These are phyloP conservation scores for Gynandropsis gynandra DNA, from an alignment of 345 rosid species.

Conservation along the genomic window DNA sequence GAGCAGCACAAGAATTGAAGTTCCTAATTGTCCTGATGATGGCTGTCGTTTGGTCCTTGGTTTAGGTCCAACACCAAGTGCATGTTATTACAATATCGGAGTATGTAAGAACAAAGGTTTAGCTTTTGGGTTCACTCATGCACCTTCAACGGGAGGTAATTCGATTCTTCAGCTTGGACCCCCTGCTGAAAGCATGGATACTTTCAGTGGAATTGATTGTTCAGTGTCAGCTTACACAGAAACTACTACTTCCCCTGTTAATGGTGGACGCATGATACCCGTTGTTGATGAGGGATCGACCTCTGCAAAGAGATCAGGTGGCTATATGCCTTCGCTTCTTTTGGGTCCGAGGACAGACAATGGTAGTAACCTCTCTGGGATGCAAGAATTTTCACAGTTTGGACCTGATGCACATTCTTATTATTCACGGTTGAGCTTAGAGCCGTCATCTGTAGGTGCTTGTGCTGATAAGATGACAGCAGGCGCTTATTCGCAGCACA, in stretches of 20 bases:
- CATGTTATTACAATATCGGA: conserved; percentile 33
- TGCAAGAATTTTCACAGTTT: conserved; percentile 38
- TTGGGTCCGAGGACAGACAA: conserved; percentile 50
- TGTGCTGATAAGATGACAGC: conserved; percentile 51
- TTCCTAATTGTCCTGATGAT: conserved; percentile 49
- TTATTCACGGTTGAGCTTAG: conserved; percentile 38
- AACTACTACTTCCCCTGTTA: conserved; percentile 19
- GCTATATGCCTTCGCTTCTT: conserved; percentile 81
- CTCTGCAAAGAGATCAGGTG: conserved; percentile 86
- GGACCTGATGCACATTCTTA: conserved; percentile 32
- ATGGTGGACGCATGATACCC: conserved; percentile 37
- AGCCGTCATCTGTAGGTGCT: conserved; percentile 43
- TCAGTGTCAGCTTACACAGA: conserved; percentile 41
- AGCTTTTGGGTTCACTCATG: conserved; percentile 27
- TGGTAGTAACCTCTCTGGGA: conserved; percentile 29
- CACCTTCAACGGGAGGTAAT: conserved; percentile 39
- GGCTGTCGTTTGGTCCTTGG: conserved; percentile 87
- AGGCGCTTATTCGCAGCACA: conserved; percentile 44
- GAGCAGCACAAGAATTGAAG: conserved; percentile 36
- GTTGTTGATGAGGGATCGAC: conserved; percentile 90
- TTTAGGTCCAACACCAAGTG: conserved; percentile 73
- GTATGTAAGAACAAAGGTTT: conserved; percentile 35
- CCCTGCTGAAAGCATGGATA: conserved; percentile 45
- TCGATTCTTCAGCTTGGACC: conserved; percentile 74
- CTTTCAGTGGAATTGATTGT: conserved; percentile 37